Percentiles rank a stretch among this genome's conserved stretches.
phyloP scores from a whole-genome alignment of 805 yeast species.

The Starmerella vitae region DNA sequence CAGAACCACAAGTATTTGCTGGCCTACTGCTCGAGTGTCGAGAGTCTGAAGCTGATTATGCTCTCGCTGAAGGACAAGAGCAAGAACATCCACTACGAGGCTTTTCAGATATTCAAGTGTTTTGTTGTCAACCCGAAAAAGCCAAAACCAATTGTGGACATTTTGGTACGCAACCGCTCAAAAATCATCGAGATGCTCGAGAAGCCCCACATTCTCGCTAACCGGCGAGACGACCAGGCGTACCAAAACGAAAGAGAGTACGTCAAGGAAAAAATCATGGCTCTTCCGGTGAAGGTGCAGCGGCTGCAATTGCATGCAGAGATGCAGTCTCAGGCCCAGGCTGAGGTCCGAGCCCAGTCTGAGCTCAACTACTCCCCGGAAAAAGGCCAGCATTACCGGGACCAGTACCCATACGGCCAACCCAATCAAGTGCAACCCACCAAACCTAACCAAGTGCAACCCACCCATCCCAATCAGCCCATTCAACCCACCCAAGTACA shows the following conservation, averaged over 20 bases:
- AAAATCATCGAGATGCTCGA: constrained; percentile 59
- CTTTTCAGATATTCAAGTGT: constrained; percentile 85
- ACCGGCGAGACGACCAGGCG: constrained; percentile 46
- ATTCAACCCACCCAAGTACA: not conserved
- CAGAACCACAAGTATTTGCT: constrained; percentile 62
- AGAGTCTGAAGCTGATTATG: constrained; percentile 78
- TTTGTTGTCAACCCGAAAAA: constrained; percentile 95
- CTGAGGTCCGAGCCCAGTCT: not conserved
- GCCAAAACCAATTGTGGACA: constrained; percentile 63
- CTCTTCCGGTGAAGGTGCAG: constrained; percentile 17
- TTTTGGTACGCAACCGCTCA: constrained; percentile 68
- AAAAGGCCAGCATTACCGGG: no score
- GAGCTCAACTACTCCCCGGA: no score
- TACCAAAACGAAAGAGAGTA: constrained; percentile 71
- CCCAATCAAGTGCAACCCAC: no score
- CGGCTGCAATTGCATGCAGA: not conserved
- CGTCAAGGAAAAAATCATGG: constrained; percentile 57
- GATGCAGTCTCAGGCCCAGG: not conserved
- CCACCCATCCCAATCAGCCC: not conserved
- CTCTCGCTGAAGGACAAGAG: constrained; percentile 73
- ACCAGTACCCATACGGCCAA: no score
- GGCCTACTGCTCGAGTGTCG: constrained; percentile 63
- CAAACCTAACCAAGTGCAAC: not conserved
- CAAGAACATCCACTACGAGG: constrained; percentile 76
- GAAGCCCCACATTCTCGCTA: constrained; percentile 39